Base-by-base conservation (phyloP, 495 filamentous ascomycete species). In the Annulohypoxylon nitens region DNA sequence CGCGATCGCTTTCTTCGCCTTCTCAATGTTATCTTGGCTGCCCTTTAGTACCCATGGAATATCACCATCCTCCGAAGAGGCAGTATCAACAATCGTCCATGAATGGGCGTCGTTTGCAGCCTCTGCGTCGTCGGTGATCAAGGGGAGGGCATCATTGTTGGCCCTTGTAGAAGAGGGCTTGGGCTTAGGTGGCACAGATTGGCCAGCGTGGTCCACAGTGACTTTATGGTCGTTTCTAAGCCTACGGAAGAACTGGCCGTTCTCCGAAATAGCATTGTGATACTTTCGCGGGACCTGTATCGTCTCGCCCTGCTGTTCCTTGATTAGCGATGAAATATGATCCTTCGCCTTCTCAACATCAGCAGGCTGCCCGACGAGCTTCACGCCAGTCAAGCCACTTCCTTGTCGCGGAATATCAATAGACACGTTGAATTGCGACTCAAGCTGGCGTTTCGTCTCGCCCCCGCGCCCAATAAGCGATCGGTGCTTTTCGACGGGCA, bases 11-110 rank as follows among this genome's bases (percentile, higher is more conserved):
- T 88, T 85, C 78, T 91, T 92, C 37, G 93, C 96, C 80, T 92
- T 92, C 61, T 88, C 86, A 41, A 98, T 84, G 67, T 89, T 92
- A 60, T 97, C 92, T 0, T 88, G 83, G 18, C 86, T 85, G 16
- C 96, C 97, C 61, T 88, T 90, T 10, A 99, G 88, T 43, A 97
- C 88, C 96, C 96, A 99, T 11, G 97, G 93, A 73, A 97, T 97
- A 16, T 93, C 90, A 30, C 88, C 91, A 37, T 92, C 87, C 61
- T 93, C 87, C 23, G 80, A 78, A 11, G 82, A 83, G 10, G 81
- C 80, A 61, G 82, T 83, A 75, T 94, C 89, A 53, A 95, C 84
- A 6, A 94, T 79, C 64, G 92, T 92, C 93, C 93, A 99, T 1
- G 90, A 92, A 83, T 96, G 90, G 30, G 83, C 86, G 37, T 93